phyloP scores from a whole-genome alignment of 352 stramenopile species.

The Pythium sp. region DNA sequence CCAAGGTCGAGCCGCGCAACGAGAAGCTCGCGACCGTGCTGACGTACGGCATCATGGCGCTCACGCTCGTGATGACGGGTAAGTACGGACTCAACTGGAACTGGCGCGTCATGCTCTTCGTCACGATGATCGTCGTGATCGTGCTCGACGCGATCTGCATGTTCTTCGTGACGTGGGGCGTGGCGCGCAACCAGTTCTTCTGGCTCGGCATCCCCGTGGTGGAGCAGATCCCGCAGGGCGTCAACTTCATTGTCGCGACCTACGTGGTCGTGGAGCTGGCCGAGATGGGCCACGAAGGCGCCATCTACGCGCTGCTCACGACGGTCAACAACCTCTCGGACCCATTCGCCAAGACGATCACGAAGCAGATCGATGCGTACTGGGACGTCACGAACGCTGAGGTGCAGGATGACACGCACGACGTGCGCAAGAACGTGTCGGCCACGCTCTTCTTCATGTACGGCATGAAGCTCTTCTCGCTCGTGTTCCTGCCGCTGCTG shows the following conservation, averaged over 20 bases:
- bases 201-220: slow-evolving; percentile 53
- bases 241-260: slow-evolving; percentile 51
- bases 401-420: slow-evolving; percentile 33
- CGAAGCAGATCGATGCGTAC: slow-evolving; percentile 35
- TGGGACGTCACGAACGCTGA: slow-evolving; percentile 36
- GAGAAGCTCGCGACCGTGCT: slow-evolving; percentile 28
- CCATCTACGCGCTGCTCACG: slow-evolving; percentile 55
- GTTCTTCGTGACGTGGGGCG: slow-evolving; percentile 42
- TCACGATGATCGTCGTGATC: slow-evolving; percentile 35
- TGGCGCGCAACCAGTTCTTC: slow-evolving; percentile 61
- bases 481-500: slow-evolving; percentile 28
- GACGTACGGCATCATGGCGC: slow-evolving; percentile 27
- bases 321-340: slow-evolving; percentile 45
- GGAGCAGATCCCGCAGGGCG: slow-evolving; percentile 40
- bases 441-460: slow-evolving; percentile 46
- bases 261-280: slow-evolving; percentile 63
- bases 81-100: slow-evolving; percentile 45
- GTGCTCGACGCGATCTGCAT: slow-evolving; percentile 36
- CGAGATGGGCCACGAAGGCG: slow-evolving; percentile 48
- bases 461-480: slow-evolving; percentile 41
- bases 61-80: slow-evolving; percentile 35
- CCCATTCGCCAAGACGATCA: slow-evolving; percentile 41
- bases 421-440: slow-evolving; percentile 34
- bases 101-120: slow-evolving; percentile 42
- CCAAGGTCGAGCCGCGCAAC: slow-evolving; percentile 31